Evolutionary conservation across 345 rosid genomes (phyloP).

Genomic region (Citrus australasica): DNA sequence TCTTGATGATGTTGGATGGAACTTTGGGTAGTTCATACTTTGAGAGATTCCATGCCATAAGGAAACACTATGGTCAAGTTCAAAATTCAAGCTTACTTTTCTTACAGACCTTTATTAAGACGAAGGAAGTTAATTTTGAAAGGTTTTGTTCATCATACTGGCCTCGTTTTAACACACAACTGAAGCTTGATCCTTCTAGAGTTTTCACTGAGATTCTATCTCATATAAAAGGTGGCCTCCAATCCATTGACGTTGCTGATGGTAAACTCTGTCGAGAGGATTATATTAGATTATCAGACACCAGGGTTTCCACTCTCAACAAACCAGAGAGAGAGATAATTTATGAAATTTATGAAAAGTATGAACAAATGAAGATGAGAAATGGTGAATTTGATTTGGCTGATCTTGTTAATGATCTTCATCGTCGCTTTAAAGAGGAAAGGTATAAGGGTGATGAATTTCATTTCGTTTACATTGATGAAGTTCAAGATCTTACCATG

Average conservation of each 20-base stretch:
- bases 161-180: constrained; percentile 39
- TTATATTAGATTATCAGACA: constrained; percentile 33
- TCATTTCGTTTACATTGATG: constrained; percentile 56
- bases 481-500: constrained; percentile 65
- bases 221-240: constrained; percentile 48
- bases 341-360: constrained; percentile 37
- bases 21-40: constrained; percentile 48
- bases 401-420: constrained; percentile 59
- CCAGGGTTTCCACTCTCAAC: constrained; percentile 35
- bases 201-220: constrained; percentile 55
- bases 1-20: constrained; percentile 61
- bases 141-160: constrained; percentile 41
- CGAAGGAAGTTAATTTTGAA: constrained; percentile 42
- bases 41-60: constrained; percentile 33
- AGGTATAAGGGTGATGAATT: constrained; percentile 28
- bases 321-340: constrained; percentile 26
- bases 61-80: constrained; percentile 18
- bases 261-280: constrained; percentile 31
- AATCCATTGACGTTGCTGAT: constrained; percentile 18
- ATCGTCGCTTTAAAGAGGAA: constrained; percentile 28
- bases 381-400: constrained; percentile 54
- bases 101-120: constrained; percentile 30
- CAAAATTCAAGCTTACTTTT: constrained; percentile 21
- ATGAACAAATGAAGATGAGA: constrained; percentile 41
- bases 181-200: constrained; percentile 43